These are phyloP conservation scores for Alternaria brassicae DNA, from an alignment of 2,329 filamentous ascomycete genomes.

Conservation along the genomic window DNA sequence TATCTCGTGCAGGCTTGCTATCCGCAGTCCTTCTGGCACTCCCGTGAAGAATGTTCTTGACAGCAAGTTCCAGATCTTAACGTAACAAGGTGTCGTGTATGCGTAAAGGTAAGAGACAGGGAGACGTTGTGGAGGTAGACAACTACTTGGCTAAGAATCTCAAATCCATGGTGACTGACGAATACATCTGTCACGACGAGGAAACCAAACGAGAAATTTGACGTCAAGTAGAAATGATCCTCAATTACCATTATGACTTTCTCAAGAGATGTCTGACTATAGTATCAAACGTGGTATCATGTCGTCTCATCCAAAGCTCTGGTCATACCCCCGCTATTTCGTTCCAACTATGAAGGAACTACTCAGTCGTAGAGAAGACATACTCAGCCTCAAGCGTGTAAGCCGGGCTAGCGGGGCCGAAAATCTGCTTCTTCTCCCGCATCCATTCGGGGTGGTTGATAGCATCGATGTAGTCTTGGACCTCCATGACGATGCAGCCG, in stretches of 20 bases:
- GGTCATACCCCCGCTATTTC: not conserved
- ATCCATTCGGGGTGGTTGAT: constrained; percentile 94
- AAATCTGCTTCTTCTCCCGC: constrained; percentile 63
- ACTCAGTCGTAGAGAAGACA: constrained; percentile 49
- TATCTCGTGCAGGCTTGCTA: not conserved
- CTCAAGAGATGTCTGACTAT: constrained; percentile 6
- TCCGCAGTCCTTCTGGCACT: not conserved
- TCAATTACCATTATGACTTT: constrained; percentile 19
- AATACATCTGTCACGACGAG: not conserved
- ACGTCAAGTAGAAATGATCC: not conserved
- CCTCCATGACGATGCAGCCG: constrained; percentile 88
- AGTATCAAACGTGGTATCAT: constrained; percentile 16
- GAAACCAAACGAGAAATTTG: not conserved
- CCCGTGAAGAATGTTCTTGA: not conserved
- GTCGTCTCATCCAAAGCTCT: not conserved
- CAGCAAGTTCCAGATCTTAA: not conserved
- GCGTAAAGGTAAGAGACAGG: not conserved
- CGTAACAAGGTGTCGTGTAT: not conserved
- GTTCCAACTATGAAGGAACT: not conserved
- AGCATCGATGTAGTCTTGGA: constrained; percentile 91
- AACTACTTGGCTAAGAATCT: not conserved
- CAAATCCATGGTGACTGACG: not conserved
- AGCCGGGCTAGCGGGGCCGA: constrained; percentile 53
- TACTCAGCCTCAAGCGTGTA: constrained; percentile 56
- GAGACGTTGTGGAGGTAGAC: not conserved